Evolutionary conservation across 441 rosid species (phyloP).

Genomic region (Arabidopsis lyrata): DNA sequence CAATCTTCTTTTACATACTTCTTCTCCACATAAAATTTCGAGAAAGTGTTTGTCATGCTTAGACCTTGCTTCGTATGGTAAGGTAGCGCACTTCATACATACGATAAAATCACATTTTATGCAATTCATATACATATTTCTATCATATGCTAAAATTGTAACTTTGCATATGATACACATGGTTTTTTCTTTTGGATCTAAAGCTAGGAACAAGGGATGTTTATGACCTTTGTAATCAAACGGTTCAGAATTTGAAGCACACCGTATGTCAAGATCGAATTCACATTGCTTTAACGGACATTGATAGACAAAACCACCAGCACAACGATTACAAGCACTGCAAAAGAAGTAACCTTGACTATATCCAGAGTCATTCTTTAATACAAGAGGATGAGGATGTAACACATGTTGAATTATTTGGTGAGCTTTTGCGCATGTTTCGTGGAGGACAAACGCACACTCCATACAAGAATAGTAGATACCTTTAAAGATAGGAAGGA

Average conservation of each 20-base stretch:
- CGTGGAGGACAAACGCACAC: slow-evolving; percentile 33
- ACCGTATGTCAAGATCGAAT: background rate
- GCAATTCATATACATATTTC: background rate
- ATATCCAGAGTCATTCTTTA: background rate
- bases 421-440: slow-evolving; percentile 21
- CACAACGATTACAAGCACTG: background rate
- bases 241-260: background rate
- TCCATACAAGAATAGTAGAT: slow-evolving; percentile 9
- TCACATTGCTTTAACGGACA: background rate
- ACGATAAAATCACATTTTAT: background rate
- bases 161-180: background rate
- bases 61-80: background rate
- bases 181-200: background rate
- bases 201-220: background rate
- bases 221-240: background rate
- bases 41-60: slow-evolving; percentile 4
- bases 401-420: background rate
- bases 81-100: background rate
- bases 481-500: slow-evolving; percentile 4
- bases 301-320: background rate
- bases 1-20: background rate
- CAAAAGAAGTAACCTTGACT: rapidly evolving
- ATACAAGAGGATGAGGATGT: slow-evolving; percentile 11
- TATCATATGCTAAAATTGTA: too few species aligned
- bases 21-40: background rate